phyloP scores from a whole-genome alignment of 2,329 filamentous ascomycete species.

The Aspergillus thermomutatus region DNA sequence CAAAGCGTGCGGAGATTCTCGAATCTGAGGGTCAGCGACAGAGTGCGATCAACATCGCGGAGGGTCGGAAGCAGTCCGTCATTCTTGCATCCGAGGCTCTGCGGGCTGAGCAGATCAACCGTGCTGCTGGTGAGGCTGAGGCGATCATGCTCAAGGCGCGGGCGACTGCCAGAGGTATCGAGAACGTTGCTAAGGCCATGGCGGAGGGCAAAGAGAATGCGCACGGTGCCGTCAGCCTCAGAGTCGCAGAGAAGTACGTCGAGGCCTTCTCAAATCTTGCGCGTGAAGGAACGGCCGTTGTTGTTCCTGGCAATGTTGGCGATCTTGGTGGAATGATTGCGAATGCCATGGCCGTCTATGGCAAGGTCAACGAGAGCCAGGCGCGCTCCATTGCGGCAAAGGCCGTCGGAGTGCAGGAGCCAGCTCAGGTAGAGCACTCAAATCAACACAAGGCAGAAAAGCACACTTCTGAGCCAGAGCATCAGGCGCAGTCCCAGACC shows the following conservation, averaged over 20 bases:
- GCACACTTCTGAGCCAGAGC: constrained; percentile 25
- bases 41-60: constrained; percentile 97
- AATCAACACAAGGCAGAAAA: constrained; percentile 19
- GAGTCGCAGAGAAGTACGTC: constrained; percentile 95
- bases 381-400: constrained; percentile 57
- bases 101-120: constrained; percentile 87
- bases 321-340: constrained; percentile 97
- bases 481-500: constrained; percentile 10
- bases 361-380: constrained; percentile 83
- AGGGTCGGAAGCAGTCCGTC: constrained; percentile 94
- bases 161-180: constrained; percentile 85
- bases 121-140: constrained; percentile 87
- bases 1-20: constrained; percentile 95
- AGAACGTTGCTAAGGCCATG: constrained; percentile 76
- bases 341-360: constrained; percentile 90
- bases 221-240: constrained; percentile 78
- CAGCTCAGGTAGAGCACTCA: constrained; percentile 8
- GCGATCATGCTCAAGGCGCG: constrained; percentile 82
- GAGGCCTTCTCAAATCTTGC: constrained; percentile 90
- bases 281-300: constrained; percentile 90
- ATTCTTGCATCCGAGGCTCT: constrained; percentile 93
- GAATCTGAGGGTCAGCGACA: constrained; percentile 97
- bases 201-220: constrained; percentile 69
- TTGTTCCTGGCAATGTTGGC: constrained; percentile 94
- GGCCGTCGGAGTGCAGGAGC: constrained; percentile 26